Percentiles rank a stretch among this genome's conserved stretches.
Conservation (phyloP, 768 basidiomycete species). For the Chalciporus piperatus region DNA sequence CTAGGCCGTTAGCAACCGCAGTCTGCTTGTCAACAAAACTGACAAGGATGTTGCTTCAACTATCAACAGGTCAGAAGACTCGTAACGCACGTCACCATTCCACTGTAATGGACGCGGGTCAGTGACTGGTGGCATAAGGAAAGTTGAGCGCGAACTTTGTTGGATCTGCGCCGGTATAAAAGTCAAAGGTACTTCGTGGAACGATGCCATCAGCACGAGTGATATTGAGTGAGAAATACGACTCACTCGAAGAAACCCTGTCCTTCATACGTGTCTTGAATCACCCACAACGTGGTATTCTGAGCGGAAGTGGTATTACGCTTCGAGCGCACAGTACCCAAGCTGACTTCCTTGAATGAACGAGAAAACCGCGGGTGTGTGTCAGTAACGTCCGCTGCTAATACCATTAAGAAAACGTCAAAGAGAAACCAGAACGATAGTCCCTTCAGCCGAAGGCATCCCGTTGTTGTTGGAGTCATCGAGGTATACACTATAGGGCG, state of each 20-base stretch:
- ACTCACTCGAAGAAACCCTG: constrained; percentile 67
- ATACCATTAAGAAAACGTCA: constrained; percentile 10
- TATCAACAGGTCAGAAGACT: neutral
- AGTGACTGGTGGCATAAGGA: constrained; percentile 12
- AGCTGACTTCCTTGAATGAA: neutral
- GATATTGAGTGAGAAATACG: constrained; percentile 7
- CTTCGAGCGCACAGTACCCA: constrained; percentile 10
- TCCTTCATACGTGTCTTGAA: constrained; percentile 65
- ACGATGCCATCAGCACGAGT: constrained; percentile 6
- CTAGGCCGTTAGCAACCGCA: constrained; percentile 54
- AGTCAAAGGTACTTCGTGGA: constrained; percentile 48
- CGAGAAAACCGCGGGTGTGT: constrained; percentile 2
- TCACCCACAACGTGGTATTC: constrained; percentile 58
- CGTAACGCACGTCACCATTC: constrained; percentile 66
- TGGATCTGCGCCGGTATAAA: constrained; percentile 62
- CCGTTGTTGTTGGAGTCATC: constrained; percentile 17
- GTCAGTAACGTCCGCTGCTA: constrained; percentile 13
- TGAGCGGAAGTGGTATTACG: constrained; percentile 8
- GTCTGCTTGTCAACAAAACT: constrained; percentile 61
- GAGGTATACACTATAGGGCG: neutral
- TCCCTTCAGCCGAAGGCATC: constrained; percentile 9
- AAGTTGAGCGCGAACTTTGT: constrained; percentile 44
- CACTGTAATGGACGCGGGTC: constrained; percentile 40
- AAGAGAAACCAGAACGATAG: constrained; percentile 13
- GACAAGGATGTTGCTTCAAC: constrained; percentile 10